Evolutionary conservation across 208 protist genomes (phyloP), one percentile per base, ranked within the genome.

Genomic region (Leptomonas seymouri): DNA sequence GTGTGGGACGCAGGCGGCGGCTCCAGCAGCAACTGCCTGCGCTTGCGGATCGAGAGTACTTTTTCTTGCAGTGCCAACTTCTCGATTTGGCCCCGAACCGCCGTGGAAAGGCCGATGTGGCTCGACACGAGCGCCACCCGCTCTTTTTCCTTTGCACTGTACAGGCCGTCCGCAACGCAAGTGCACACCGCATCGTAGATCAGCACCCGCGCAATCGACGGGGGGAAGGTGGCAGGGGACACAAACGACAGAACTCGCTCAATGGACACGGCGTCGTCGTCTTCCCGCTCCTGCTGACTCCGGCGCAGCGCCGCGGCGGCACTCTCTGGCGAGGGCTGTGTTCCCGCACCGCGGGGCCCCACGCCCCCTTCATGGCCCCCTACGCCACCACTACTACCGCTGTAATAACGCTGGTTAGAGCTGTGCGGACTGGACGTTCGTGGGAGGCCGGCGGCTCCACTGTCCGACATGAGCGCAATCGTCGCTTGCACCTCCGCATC

Each of bases 171-270:
- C 41, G 76, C 81, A 36, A 86, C 68, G 25, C 84, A 94, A 25
- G 77, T 79, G 42, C 74, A 85, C 14, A 94, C 81, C 2, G 84
- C 84, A 57, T 93, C 87, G 67, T 93, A 93, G 7, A 93, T 34
- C 12, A 93, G 67, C 36, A 93, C 71, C 11, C 84, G 83, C 4
- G 78, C 78, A 30, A 93, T 62, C 1, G 71, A 69, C 0, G 84
- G 69, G 2, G 87, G 81, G 51, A 93, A 79, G 7, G 80, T 65
- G 21, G 79, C 55, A 0, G 77, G 67, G 20, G 78, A 86, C 20
- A 90, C 67, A 63, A 85, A 87, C 14, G 79, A 79, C 71, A 78
- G 63, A 50, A 84, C 62, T 9, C 53, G 64, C 34, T 81, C 66
- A 23, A 75, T 41, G 25, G 64, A 61, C 21, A 50, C 67, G 1